phyloP scores from a whole-genome alignment of 2,329 filamentous ascomycete species.

The Waltergamsia citrina region DNA sequence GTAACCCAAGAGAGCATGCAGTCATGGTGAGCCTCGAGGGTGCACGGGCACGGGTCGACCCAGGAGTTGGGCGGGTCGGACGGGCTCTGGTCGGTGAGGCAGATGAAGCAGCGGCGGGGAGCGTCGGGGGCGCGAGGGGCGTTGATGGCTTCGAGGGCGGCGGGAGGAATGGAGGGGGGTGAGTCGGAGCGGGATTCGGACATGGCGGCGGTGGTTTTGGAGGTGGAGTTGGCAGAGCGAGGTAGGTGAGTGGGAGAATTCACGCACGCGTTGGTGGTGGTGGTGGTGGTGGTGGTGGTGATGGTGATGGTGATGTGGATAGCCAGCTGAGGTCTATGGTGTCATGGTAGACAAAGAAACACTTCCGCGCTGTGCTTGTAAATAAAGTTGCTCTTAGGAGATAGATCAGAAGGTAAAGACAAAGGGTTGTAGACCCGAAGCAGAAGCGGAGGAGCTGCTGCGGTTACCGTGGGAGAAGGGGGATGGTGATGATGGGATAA shows the following conservation, averaged over 20 bases:
- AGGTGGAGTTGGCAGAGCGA: background rate
- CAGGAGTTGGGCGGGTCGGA: slow-evolving; percentile 45
- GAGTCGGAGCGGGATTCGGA: slow-evolving; percentile 1
- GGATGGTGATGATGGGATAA: no score
- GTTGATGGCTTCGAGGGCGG: slow-evolving; percentile 8
- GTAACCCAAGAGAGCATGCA: slow-evolving; percentile 89
- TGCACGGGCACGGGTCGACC: slow-evolving; percentile 86
- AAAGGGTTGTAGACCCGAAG: no score
- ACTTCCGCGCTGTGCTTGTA: no score
- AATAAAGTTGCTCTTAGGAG: no score
- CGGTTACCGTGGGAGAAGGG: no score
- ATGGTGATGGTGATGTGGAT: no score
- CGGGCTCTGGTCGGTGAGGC: slow-evolving; percentile 46
- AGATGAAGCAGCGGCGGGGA: slow-evolving; percentile 51
- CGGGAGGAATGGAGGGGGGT: slow-evolving; percentile 5
- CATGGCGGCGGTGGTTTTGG: background rate
- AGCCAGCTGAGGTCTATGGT: no score
- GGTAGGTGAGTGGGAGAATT: background rate
- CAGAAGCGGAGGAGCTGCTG: no score
- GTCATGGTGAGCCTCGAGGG: slow-evolving; percentile 79
- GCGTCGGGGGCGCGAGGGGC: slow-evolving; percentile 12
- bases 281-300: no score
- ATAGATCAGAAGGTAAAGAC: no score
- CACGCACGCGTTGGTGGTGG: no score
- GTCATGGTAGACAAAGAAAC: no score